A percentile compares a stretch with the other conserved stretches of the same genome.
These are phyloP conservation scores for Pyrenochaeta sp. DNA, from an alignment of 2,329 filamentous ascomycete species.

Conservation along the genomic window DNA sequence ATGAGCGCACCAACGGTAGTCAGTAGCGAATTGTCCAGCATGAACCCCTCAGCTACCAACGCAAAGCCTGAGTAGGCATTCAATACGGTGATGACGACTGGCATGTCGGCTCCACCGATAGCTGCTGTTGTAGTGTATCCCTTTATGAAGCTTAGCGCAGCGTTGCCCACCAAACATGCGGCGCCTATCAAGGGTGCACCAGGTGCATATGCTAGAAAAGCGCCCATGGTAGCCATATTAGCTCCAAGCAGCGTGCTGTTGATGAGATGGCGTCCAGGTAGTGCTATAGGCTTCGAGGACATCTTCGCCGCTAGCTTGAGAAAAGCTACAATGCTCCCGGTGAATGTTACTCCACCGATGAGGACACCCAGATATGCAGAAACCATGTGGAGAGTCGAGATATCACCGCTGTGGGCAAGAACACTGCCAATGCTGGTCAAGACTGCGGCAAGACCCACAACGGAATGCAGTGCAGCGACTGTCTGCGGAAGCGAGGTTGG, in stretches of 20 bases:
- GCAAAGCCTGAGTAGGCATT: slow-evolving; percentile 94
- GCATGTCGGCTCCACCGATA: slow-evolving; percentile 95
- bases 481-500: slow-evolving; percentile 89
- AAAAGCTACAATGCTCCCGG: slow-evolving; percentile 88
- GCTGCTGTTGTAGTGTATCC: slow-evolving; percentile 88
- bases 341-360: slow-evolving; percentile 88
- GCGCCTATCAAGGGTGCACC: slow-evolving; percentile 81
- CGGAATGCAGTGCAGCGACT: slow-evolving; percentile 86
- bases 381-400: slow-evolving; percentile 82
- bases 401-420: slow-evolving; percentile 75
- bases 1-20: slow-evolving; percentile 88
- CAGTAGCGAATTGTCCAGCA: slow-evolving; percentile 86
- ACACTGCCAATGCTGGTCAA: slow-evolving; percentile 89
- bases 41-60: slow-evolving; percentile 87
- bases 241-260: slow-evolving; percentile 78
- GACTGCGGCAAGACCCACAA: slow-evolving; percentile 88
- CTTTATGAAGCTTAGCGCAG: slow-evolving; percentile 81
- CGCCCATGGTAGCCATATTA: slow-evolving; percentile 84
- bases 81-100: slow-evolving; percentile 86
- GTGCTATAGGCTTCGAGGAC: slow-evolving; percentile 76
- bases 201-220: slow-evolving; percentile 82
- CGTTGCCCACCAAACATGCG: slow-evolving; percentile 77
- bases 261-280: slow-evolving; percentile 78
- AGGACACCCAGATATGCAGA: slow-evolving; percentile 87
- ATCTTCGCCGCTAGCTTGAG: slow-evolving; percentile 84